Percentiles rank a stretch among this genome's conserved stretches.
These are phyloP conservation scores for Neltuma alba DNA, from an alignment of 306 rosid species.

Conservation along the genomic window DNA sequence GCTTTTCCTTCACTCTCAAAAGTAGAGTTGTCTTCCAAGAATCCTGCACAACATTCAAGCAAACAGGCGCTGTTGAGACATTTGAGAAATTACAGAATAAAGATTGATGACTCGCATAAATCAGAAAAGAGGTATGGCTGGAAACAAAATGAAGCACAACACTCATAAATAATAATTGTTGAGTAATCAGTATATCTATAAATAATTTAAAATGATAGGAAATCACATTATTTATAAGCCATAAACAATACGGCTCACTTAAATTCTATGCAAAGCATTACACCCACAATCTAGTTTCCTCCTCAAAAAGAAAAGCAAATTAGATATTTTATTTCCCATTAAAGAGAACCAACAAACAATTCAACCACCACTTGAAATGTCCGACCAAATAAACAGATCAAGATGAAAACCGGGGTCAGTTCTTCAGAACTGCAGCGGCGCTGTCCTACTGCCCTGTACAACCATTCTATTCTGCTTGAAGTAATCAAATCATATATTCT, in stretches of 20 bases:
- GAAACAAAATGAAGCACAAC: background rate
- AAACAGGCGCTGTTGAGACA: conserved; percentile 11
- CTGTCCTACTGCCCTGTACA: background rate
- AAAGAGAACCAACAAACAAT: background rate
- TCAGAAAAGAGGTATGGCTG: background rate
- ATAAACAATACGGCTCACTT: background rate
- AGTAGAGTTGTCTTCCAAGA: conserved; percentile 94
- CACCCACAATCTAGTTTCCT: background rate
- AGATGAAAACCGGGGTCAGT: background rate
- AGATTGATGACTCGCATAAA: conserved; percentile 1
- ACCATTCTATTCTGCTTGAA: background rate
- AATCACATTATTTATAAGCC: background rate
- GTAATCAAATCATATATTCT: background rate
- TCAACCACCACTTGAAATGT: background rate
- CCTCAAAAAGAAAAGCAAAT: background rate
- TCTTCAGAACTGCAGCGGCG: conserved; percentile 9
- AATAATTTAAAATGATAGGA: no score
- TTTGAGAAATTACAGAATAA: background rate
- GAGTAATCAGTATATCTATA: background rate
- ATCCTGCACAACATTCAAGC: conserved; percentile 56
- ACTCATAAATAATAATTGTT: background rate
- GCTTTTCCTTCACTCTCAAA: conserved; percentile 95
- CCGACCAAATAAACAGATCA: conserved; percentile 4
- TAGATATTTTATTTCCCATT: background rate
- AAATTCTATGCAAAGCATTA: background rate